Base-by-base conservation (phyloP, 1,284 basidiomycete genomes). In the Ganoderma resinaceum region DNA sequence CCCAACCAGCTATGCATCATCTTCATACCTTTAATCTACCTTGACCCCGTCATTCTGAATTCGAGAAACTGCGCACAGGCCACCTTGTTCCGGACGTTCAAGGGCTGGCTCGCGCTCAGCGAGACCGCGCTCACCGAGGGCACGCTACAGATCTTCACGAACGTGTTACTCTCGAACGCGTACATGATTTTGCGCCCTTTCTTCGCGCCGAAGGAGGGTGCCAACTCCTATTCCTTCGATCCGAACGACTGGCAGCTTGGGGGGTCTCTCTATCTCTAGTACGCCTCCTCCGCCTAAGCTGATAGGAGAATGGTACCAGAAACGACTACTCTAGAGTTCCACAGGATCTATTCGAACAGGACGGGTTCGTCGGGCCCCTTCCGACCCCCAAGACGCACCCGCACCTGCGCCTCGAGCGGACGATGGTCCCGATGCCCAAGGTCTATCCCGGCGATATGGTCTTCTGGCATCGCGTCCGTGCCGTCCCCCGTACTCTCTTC, bases 141-240 rank as follows among this genome's bases (percentile, higher is more conserved):
- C n/a, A 96, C 95, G 0, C 82, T 96, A 3, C 85, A 83, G 73
- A 91, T 96, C 12, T 95, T 94, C 79, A 94, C 95, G 0, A 85
- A 91, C 72, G 82, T 97, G 12, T 75, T 85, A 8, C 83, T 95
- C 26, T 89, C 91, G 11, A 94, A 93, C 63, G 89, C 93, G 0
- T 96, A 96, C 79, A 87, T 87, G 67, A 91, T 96, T 33, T 84
- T 97, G 3, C 87, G 95, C 1, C 95, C 95, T 0, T 94, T 97
- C 83, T 96, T 97, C 86, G 49, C 84, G 82, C 29, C 86, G 84
- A 2, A 80, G 80, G 9, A 86, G n/a, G 74, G 82, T 0, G 65
- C 76, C 14, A 78, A 80, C 62, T 82, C 84, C 12, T 77, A 82
- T 3, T 81, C 86, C 31, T 82, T 90, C 37, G 82, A 88, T 35